Evolutionary conservation across 176 grass and related monocot genomes (phyloP), one percentile per base, ranked within the genome.

Genomic region (Triticum turgidum): DNA sequence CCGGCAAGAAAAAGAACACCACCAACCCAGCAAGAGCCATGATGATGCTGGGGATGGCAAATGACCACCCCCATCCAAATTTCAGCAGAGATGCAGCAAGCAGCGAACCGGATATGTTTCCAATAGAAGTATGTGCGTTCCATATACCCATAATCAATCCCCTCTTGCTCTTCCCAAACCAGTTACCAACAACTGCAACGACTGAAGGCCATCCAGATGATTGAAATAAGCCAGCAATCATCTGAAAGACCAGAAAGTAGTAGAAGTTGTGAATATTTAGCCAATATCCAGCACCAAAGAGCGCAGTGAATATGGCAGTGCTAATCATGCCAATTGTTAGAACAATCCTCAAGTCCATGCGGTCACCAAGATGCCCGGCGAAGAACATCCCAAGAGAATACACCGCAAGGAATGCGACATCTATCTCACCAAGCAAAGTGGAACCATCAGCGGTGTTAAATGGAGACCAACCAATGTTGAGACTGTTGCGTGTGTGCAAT

Each of bases 121-220:
- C 94, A 4, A 97, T 77, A 35, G 92, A 97, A 67, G 94, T 94
- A 58, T 97, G 86, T 13, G 94, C 94, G 87, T 97, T 97, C 94
- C 94, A 94, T 74, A 97, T 91, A 10, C 94, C 94, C 94, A 97
- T 92, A 73, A 97, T 97, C 54, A 97, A 76, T 12, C 94, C 94
- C 44, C 94, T 97, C 75, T 94, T 92, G 73, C 92, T 90, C 86
- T 97, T 94, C 75, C 94, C 94, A 82, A 92, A 93, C 94, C 92
- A 97, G 81, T 97, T 97, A 65, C 92, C 92, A 73, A 94, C 90
- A 80, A 97, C 83, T 52, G 94, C 94, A 21, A 94, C 88, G 18
- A 97, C 94, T 15, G 94, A 97, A 9, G 94, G 94, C 94, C 94
- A 97, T 39, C 94, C 94, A 0, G 88, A 89, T 45, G 94, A 92